Evolutionary conservation across 148 eudicot species (phyloP).

Genomic region (Cornus florida): DNA sequence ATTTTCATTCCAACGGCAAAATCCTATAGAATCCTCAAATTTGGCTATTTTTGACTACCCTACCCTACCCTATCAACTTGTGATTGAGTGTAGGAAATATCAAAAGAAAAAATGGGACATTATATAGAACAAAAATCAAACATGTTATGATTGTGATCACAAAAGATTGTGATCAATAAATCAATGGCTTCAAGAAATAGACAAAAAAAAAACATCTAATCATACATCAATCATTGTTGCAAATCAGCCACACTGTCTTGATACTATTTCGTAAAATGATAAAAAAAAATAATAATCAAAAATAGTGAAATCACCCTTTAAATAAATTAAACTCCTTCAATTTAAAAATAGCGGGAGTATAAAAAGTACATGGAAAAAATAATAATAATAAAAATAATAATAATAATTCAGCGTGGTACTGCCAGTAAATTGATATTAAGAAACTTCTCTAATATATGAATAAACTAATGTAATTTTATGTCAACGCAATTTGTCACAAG

Average conservation of each 20-base stretch:
- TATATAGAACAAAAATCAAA: background rate
- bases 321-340: too few relatives aligned
- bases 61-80: background rate
- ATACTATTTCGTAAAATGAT: background rate
- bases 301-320: background rate
- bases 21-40: background rate
- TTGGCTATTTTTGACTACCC: too few relatives aligned
- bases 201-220: background rate
- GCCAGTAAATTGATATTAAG: background rate
- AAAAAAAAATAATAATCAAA: background rate
- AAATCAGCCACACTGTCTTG: background rate
- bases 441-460: background rate
- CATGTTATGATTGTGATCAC: background rate
- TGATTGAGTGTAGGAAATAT: background rate
- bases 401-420: background rate
- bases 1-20: background rate
- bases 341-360: background rate
- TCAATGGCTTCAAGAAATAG: background rate
- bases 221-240: background rate
- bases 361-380: background rate
- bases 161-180: slow-evolving; percentile 7
- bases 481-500: background rate
- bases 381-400: too few relatives aligned
- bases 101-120: background rate
- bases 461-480: background rate